Base-by-base conservation (phyloP, 108 stramenopile genomes). In the Asterionellopsis glacialis region DNA sequence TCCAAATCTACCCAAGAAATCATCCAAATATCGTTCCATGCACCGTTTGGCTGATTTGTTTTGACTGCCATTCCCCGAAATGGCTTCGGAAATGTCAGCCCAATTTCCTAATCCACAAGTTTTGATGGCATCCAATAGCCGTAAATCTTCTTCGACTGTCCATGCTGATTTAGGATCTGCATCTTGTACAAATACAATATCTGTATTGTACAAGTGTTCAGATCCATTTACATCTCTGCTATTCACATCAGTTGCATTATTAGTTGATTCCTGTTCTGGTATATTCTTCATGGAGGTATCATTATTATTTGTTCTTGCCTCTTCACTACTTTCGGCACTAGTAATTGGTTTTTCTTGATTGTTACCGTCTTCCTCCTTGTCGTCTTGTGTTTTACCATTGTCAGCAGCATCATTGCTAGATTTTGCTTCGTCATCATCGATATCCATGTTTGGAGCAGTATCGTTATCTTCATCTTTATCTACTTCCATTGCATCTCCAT, bases 21-120 rank as follows among this genome's bases (percentile, higher is more conserved):
- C 94, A 60, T 95, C 88, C 44, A 91, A 74, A 60, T 91, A 95
- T 38, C 90, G 77, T 55, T 95, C 90, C 94, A 95, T 95, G 67
- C 94, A 95, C 62, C 81, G 82, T 47, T 85, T 87, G 58, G 89
- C 77, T 9, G 83, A 90, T 57, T 95, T 95, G 5, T 71, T 77
- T 13, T 44, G 47, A 27, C 65, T 73, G 47, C 85, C 79, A 55
- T 74, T 70, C 41, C 94, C 90, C 47, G 67, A 64, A 11, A 95
- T 72, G 43, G 85, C 80, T 55, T 95, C 94, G 0, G 94, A 69
- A 58, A 95, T 86, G 41, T 95, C 90, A 6, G 77, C 63, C 94
- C 94, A 95, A 55, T 95, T 95, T 6, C 90, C 94, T 19, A 95
- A 53, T 14, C 94, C 94, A 64, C 81, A 80, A 3, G 67, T 80